Percentiles rank a stretch among this genome's conserved stretches.
Conservation (phyloP, 2,329 filamentous ascomycete species). For the Didymella arachidicola region DNA sequence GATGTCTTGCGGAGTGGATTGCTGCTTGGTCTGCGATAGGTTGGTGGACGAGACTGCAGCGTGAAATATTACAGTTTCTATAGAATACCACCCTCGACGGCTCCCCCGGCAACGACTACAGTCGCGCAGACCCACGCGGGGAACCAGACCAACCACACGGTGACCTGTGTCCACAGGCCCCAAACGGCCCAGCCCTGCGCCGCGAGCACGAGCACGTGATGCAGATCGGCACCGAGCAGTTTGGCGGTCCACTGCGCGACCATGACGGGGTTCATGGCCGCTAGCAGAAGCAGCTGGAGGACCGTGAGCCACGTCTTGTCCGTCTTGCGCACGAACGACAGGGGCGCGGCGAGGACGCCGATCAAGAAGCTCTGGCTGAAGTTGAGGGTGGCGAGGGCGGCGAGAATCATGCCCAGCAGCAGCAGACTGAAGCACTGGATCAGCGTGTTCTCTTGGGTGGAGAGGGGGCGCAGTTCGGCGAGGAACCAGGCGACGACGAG, state of each 20-base stretch:
- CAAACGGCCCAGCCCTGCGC: slow-evolving; percentile 89
- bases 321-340: slow-evolving; percentile 72
- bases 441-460: slow-evolving; percentile 75
- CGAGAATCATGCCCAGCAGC: slow-evolving; percentile 87
- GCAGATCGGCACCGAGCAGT: slow-evolving; percentile 50
- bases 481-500: slow-evolving; percentile 40
- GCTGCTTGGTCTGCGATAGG: too few species aligned
- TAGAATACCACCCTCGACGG: slow-evolving; percentile 18
- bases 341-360: slow-evolving; percentile 77
- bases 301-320: slow-evolving; percentile 20
- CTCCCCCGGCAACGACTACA: slow-evolving; percentile 41
- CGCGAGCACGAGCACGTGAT: slow-evolving; percentile 71
- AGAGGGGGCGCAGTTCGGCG: slow-evolving; percentile 58
- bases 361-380: slow-evolving; percentile 89
- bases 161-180: slow-evolving; percentile 86
- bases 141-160: slow-evolving; percentile 97
- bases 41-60: too few species aligned
- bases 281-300: slow-evolving; percentile 32
- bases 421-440: slow-evolving; percentile 93
- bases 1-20: too few species aligned
- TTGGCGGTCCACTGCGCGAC: slow-evolving; percentile 40
- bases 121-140: slow-evolving; percentile 78
- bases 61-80: not conserved
- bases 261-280: slow-evolving; percentile 44
- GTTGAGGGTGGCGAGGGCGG: slow-evolving; percentile 92